phyloP scores from a whole-genome alignment of 2,329 filamentous ascomycete species.

The Xylaria sp. region DNA sequence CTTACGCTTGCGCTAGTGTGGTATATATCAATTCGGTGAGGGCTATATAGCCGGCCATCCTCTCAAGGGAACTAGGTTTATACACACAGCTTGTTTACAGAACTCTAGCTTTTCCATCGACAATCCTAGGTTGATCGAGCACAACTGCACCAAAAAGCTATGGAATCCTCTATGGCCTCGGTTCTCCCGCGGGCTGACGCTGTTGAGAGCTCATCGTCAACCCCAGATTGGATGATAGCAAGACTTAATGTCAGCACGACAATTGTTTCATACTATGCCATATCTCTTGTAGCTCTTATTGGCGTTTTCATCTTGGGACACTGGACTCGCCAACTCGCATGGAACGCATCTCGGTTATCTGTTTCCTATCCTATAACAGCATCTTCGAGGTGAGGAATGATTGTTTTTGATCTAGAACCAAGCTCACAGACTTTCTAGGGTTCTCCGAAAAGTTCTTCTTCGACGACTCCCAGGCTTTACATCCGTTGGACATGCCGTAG shows the following conservation, averaged over 20 bases:
- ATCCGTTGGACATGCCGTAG: slow-evolving; percentile 46
- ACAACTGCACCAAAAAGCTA: neutral
- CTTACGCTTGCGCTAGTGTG: neutral
- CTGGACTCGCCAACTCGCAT: slow-evolving; percentile 32
- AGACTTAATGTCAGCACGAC: slow-evolving; percentile 28
- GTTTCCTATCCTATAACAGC: slow-evolving; percentile 32
- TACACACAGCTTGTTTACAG: neutral
- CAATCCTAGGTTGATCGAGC: neutral
- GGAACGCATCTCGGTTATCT: slow-evolving; percentile 24
- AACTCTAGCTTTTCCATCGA: neutral
- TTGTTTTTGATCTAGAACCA: neutral
- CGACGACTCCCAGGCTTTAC: slow-evolving; percentile 46
- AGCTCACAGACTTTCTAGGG: slow-evolving; percentile 25
- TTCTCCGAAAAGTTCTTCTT: slow-evolving; percentile 36
- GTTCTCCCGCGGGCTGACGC: neutral
- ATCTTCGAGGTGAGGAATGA: slow-evolving; percentile 32
- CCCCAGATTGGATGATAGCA: slow-evolving; percentile 15
- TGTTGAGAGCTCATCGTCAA: neutral
- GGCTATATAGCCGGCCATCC: neutral
- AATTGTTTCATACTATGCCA: slow-evolving; percentile 31
- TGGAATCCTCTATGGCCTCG: neutral
- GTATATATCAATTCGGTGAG: neutral
- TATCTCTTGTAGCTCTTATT: slow-evolving; percentile 33
- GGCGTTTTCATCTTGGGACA: slow-evolving; percentile 38
- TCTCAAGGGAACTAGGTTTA: neutral